Base-by-base conservation (phyloP, 2,329 filamentous ascomycete genomes). In the Teratosphaeria destructans region DNA sequence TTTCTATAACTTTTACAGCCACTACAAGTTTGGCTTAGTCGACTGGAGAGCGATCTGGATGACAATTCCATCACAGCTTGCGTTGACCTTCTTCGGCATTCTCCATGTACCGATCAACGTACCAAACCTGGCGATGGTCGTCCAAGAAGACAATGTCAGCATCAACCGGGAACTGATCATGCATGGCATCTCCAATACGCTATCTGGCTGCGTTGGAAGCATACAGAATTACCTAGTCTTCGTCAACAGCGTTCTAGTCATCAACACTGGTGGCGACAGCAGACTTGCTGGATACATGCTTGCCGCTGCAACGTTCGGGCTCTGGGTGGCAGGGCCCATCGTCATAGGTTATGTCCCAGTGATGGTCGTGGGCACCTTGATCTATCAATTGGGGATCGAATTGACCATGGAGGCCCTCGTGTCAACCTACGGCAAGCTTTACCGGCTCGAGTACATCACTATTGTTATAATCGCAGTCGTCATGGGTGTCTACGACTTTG, bases 61-160 rank as follows among this genome's bases (percentile, higher is more conserved):
- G 68, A 92, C 88, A 1, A 81, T 96, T 34, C 94, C 94, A 0
- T 92, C 94, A 34, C 97, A 99, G 89, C 85, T 99, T 68, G 94
- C 94, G 0, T 77, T 99, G 62, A 97, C 94, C 0, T 99, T 99
- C 78, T 99, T 99, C 68, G 94, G 94, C 57, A 87, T 99, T 59
- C 82, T 99, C 2, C 94, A 99, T 71, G 94, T 99, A 2, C 94
- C 94, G 0, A 99, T 99, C 75, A 99, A 99, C 68, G 92, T 99
- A 4, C 94, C 94, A 2, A 94, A 94, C 2, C 77, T 99, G 60
- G 94, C 90, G 0, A 87, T 96, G 55, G 91, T 90, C 35, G 90
- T 89, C 4, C 90, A 91, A 52, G 92, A 97, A 73, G 94, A 99
- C 71, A 89, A 97, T 70, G 82, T 95, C 34, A 86, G 95, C 70